These are phyloP conservation scores for Ascoidea rubescens DNA, from an alignment of 805 yeast species.

Conservation along the genomic window DNA sequence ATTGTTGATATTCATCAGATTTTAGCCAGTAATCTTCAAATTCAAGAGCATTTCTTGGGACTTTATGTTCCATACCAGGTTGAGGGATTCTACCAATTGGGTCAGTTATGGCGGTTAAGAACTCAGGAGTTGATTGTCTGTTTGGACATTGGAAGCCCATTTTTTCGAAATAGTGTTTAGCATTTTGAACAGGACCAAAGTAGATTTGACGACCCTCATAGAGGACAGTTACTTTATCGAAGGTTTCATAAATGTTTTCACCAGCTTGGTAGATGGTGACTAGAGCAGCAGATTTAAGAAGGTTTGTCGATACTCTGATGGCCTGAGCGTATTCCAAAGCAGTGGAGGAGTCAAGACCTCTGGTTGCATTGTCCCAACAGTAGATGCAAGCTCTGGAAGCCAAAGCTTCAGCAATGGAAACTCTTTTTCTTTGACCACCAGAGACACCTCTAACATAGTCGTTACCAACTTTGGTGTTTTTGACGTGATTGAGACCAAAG, in stretches of 20 bases:
- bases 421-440: constrained; percentile 70
- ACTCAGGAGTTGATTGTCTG: constrained; percentile 51
- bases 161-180: constrained; percentile 34
- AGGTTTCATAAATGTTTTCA: constrained; percentile 37
- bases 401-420: constrained; percentile 57
- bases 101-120: constrained; percentile 45
- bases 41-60: constrained; percentile 44
- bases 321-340: constrained; percentile 55
- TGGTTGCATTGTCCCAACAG: constrained; percentile 64
- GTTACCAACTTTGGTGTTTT: constrained; percentile 13
- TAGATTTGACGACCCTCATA: constrained; percentile 43
- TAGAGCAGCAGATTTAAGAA: constrained; percentile 35
- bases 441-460: constrained; percentile 57
- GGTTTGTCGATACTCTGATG: constrained; percentile 37
- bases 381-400: constrained; percentile 42
- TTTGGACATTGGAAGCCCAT: constrained; percentile 46
- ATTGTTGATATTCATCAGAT: constrained; percentile 23
- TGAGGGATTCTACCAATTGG: constrained; percentile 34
- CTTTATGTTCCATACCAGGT: constrained; percentile 30
- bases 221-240: constrained; percentile 38
- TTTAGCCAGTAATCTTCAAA: constrained; percentile 36
- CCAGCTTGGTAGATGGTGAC: constrained; percentile 53
- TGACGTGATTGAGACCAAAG: not conserved
- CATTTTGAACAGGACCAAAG: constrained; percentile 35
- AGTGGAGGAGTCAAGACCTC: constrained; percentile 68